Base-by-base conservation (phyloP, 2,329 filamentous ascomycete genomes). In the Trichoderma oligosporum region DNA sequence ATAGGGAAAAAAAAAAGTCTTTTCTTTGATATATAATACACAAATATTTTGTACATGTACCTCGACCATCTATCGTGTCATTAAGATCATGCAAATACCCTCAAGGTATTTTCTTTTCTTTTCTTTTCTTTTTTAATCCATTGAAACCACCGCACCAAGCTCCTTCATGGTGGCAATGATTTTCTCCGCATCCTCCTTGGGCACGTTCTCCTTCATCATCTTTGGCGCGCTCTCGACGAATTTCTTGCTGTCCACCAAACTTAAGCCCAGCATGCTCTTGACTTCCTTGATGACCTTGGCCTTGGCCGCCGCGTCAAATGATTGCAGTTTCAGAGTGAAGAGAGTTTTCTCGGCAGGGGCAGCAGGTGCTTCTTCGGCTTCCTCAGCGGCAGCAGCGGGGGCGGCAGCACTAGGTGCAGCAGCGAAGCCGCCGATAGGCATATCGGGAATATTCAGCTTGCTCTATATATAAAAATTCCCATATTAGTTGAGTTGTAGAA, bases 231-330 rank as follows among this genome's bases (percentile, higher is more conserved):
- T 91, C 82, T 99, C 94, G 64, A 99, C 94, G 70, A 99, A 99
- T 82, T 99, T 99, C 88, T 99, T 99, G 78, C 90, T 96, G 77
- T 99, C 94, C 66, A 99, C 95, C 79, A 99, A 82, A 73, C 89
- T 95, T 71, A 99, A 78, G 41, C 94, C 94, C 60, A 99, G 80
- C 84, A 99, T 82, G 70, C 85, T 86, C 86, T 99, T 99, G 79
- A 99, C 83, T 81, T 99, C 94, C 84, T 99, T 99, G 83, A 99
- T 99, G 68, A 99, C 81, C 88, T 99, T 99, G 68, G 95, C 91
- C 82, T 99, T 99, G 63, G 93, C 79, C 49, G 77, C 82, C 25
- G 91, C 82, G 53, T 99, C 95, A 73, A 97, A 95, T 33, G 87
- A 88, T 74, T 89, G 82, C 62, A 99, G 86, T 80, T 97, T 97